Conservation (phyloP, 164 flowering plant species). For the Platanus orientalis region DNA sequence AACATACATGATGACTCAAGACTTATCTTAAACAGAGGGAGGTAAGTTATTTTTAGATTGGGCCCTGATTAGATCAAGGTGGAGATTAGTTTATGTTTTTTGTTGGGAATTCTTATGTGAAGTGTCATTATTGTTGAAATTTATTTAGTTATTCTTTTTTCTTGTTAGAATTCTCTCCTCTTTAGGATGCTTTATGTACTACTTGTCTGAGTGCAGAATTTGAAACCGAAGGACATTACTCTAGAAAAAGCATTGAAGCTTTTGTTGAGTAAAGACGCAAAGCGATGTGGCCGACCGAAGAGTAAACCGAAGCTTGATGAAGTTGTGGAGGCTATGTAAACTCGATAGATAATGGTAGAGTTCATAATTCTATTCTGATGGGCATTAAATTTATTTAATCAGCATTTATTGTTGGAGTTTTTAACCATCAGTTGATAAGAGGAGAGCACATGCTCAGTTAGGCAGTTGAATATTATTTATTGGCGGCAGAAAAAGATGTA, state of each 20-base stretch:
- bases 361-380: no score
- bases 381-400: neutral
- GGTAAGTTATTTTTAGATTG: no score
- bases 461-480: neutral
- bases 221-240: slow-evolving; percentile 48
- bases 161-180: no score
- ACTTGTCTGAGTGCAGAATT: slow-evolving; percentile 38
- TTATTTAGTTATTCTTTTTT: no score
- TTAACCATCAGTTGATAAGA: neutral
- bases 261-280: slow-evolving; percentile 44
- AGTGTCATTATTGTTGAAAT: no score
- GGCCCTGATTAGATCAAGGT: no score
- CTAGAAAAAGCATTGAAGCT: slow-evolving; percentile 66
- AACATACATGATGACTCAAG: no score
- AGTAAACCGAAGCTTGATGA: slow-evolving; percentile 29
- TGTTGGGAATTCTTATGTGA: no score
- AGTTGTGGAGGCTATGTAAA: slow-evolving; percentile 17
- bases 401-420: neutral
- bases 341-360: neutral
- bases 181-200: no score
- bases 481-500: neutral
- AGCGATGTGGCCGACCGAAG: slow-evolving; percentile 62
- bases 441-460: neutral
- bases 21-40: no score
- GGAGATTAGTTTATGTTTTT: no score